These are phyloP conservation scores for Hypoxylon cercidicola DNA, from an alignment of 495 filamentous ascomycete genomes.

Conservation along the genomic window DNA sequence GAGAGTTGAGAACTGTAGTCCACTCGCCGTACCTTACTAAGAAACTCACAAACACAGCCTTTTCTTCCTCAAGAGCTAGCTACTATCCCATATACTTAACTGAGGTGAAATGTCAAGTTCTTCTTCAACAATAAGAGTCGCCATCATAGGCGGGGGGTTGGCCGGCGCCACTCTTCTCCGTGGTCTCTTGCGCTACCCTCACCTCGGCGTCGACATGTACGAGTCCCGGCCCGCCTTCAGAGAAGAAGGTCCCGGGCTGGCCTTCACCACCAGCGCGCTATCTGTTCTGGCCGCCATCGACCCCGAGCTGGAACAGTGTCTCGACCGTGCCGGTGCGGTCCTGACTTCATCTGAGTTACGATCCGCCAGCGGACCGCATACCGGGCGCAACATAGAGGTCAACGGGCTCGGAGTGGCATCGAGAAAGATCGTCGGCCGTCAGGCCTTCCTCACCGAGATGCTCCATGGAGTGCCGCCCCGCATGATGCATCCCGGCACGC, in stretches of 20 bases:
- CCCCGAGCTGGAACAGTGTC: conserved; percentile 37
- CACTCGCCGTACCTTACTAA: not conserved
- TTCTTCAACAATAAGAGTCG: conserved; percentile 43
- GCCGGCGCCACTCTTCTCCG: conserved; percentile 43
- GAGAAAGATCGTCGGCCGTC: conserved; percentile 34
- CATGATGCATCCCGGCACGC: conserved; percentile 37
- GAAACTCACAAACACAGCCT: not conserved
- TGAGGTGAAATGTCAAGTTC: conserved; percentile 30
- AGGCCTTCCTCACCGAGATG: conserved; percentile 38
- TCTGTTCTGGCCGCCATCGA: conserved; percentile 35
- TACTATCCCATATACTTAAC: not conserved
- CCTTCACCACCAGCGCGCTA: conserved; percentile 37
- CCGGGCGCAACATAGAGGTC: conserved; percentile 32
- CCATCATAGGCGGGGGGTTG: conserved; percentile 51
- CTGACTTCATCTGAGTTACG: conserved; percentile 21
- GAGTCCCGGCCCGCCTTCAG: conserved; percentile 46
- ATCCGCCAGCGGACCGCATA: conserved; percentile 31
- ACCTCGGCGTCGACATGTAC: conserved; percentile 48
- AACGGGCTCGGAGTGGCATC: not conserved
- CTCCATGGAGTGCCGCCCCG: conserved; percentile 34
- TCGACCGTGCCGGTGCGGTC: conserved; percentile 41
- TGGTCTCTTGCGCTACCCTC: conserved; percentile 45
- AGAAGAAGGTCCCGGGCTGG: conserved; percentile 43
- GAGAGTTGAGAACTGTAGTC: not conserved
- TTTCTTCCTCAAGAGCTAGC: not conserved